Percentiles rank a stretch among this genome's conserved stretches.
phyloP scores from a whole-genome alignment of 371 early-diverging fungal species.

The Mortierella sp. region DNA sequence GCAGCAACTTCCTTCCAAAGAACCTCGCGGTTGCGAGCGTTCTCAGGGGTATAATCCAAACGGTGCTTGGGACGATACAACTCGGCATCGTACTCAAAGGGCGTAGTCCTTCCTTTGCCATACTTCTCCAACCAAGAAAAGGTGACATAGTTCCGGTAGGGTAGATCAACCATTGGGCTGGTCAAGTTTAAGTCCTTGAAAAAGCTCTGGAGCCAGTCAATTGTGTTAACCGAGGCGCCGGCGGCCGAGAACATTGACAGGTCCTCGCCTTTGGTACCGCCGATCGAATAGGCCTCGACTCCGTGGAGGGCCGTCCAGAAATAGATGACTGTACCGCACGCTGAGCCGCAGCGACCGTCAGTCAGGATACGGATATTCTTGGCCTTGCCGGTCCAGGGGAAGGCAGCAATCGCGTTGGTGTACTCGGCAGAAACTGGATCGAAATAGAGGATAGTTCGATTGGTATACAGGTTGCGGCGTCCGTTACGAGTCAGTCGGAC shows the following conservation, averaged over 20 bases:
- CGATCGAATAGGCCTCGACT: slow-evolving; percentile 22
- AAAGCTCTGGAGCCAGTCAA: background rate
- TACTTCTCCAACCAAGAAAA: background rate
- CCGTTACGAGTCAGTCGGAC: background rate
- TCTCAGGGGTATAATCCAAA: slow-evolving; percentile 10
- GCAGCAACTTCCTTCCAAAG: background rate
- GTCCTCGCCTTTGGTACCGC: slow-evolving; percentile 11
- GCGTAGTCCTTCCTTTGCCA: background rate
- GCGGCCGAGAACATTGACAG: slow-evolving; percentile 37
- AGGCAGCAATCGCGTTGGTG: background rate
- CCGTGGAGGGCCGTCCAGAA: slow-evolving; percentile 7
- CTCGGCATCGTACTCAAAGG: slow-evolving; percentile 15
- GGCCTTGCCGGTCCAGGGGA: slow-evolving; percentile 25
- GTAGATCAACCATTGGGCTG: background rate
- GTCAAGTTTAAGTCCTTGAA: background rate
- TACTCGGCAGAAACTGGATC: background rate
- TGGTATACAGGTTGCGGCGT: slow-evolving; percentile 13
- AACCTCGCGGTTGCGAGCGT: background rate
- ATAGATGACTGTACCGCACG: slow-evolving; percentile 22
- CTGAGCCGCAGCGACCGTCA: slow-evolving; percentile 33
- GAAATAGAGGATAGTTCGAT: background rate
- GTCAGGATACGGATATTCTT: slow-evolving; percentile 31
- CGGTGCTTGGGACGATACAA: slow-evolving; percentile 4
- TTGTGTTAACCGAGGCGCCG: slow-evolving; percentile 5
- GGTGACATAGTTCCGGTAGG: background rate